phyloP scores from a whole-genome alignment of 306 rosid genomes.

The Leucaena leucocephala region DNA sequence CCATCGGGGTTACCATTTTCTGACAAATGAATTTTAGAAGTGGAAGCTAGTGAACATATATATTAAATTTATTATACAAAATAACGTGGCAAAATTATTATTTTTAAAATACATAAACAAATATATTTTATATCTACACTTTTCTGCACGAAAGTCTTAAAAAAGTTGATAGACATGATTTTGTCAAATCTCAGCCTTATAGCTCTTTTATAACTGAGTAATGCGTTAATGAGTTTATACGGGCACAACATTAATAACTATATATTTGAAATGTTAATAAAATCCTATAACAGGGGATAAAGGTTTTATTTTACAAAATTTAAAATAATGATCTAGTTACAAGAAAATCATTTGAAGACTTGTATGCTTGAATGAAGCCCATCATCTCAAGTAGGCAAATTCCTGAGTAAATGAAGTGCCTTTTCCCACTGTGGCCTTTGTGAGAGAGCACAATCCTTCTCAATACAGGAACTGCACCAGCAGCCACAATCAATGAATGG shows the following conservation, averaged over 20 bases:
- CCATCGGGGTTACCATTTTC: background rate
- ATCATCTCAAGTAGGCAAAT: constrained; percentile 55
- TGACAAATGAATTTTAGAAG: background rate
- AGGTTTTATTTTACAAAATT: constrained; percentile 3
- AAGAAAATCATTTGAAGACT: constrained; percentile 30
- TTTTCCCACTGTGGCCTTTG: constrained; percentile 73
- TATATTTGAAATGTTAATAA: background rate
- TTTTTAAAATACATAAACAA: background rate
- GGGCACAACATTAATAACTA: background rate
- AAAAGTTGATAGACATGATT: too few relatives aligned
- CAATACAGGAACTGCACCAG: constrained; percentile 71
- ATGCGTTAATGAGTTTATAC: background rate
- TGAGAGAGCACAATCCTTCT: constrained; percentile 57
- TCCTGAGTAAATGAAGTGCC: constrained; percentile 79
- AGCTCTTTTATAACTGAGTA: too few relatives aligned
- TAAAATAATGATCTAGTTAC: constrained; percentile 5
- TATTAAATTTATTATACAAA: background rate
- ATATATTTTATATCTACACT: too few relatives aligned
- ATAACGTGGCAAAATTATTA: background rate
- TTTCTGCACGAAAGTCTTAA: too few relatives aligned
- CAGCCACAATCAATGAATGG: constrained; percentile 68
- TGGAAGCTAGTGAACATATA: too few relatives aligned
- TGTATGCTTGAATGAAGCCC: background rate
- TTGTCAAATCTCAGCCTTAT: too few relatives aligned
- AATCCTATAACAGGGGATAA: background rate